These are phyloP conservation scores for Apocynum venetum DNA, from an alignment of 257 asterid species.

Conservation along the genomic window DNA sequence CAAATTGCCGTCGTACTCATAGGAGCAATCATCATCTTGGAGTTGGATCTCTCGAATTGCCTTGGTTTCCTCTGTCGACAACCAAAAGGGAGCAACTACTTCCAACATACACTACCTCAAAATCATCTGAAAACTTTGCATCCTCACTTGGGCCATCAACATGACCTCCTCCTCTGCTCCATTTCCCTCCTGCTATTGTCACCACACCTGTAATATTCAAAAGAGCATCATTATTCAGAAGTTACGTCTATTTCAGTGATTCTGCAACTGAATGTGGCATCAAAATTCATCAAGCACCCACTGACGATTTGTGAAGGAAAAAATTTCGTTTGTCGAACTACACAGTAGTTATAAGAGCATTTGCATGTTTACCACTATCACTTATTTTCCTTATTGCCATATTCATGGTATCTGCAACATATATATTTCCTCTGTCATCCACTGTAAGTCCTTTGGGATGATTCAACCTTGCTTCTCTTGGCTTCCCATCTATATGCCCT, in stretches of 20 bases:
- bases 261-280: background rate
- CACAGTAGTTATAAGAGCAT: background rate
- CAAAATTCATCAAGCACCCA: background rate
- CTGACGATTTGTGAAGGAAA: background rate
- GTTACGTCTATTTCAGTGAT: background rate
- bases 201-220: constrained; percentile 58
- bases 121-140: constrained; percentile 78
- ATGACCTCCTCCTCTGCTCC: constrained; percentile 77
- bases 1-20: constrained; percentile 48
- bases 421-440: constrained; percentile 77
- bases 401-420: constrained; percentile 88
- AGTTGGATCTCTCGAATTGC: constrained; percentile 94
- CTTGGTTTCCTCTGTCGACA: constrained; percentile 80
- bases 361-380: constrained; percentile 51
- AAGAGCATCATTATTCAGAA: background rate
- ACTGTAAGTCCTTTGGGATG: constrained; percentile 84
- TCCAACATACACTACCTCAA: constrained; percentile 65
- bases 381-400: constrained; percentile 89
- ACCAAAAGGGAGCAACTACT: constrained; percentile 86
- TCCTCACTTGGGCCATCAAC: constrained; percentile 95
- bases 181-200: constrained; percentile 86
- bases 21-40: constrained; percentile 69
- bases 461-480: constrained; percentile 83
- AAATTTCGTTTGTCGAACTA: background rate
- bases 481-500: constrained; percentile 90